Percentiles rank a stretch among this genome's conserved stretches.
phyloP scores from a whole-genome alignment of 495 filamentous ascomycete species.

The Glonium stellatum region DNA sequence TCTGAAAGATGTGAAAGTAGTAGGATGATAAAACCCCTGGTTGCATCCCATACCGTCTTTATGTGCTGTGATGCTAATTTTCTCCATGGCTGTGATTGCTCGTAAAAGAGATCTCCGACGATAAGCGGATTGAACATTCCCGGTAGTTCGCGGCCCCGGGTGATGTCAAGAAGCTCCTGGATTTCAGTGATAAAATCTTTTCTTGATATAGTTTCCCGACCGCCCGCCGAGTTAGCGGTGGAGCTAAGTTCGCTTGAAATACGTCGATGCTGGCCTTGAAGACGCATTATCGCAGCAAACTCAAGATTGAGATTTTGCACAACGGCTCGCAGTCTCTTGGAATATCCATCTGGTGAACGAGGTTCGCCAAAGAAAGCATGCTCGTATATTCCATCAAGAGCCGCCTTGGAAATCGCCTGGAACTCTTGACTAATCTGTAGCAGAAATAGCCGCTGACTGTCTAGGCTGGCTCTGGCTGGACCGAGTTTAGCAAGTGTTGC shows the following conservation, averaged over 20 bases:
- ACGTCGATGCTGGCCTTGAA: not conserved
- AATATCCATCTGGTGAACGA: no score
- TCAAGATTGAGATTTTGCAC: not conserved
- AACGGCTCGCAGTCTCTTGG: not conserved
- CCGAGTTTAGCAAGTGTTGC: not conserved
- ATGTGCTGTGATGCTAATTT: not conserved
- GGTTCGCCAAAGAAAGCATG: not conserved
- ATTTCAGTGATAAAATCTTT: slow-evolving; percentile 4
- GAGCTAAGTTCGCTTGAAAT: not conserved
- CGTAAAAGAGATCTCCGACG: not conserved
- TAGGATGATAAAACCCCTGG: not conserved
- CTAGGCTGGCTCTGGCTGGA: not conserved
- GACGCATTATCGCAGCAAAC: not conserved
- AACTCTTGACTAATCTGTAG: not conserved
- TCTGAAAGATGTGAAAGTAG: slow-evolving; percentile 1
- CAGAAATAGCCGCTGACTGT: not conserved
- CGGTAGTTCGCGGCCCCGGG: not conserved
- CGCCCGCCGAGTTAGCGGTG: not conserved
- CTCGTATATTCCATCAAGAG: not conserved
- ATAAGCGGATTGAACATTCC: not conserved
- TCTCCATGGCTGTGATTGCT: not conserved
- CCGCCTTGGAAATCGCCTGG: not conserved
- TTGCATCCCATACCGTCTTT: slow-evolving; percentile 2
- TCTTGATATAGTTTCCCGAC: not conserved
- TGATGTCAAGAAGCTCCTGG: not conserved